Base-by-base conservation (phyloP, 1,284 basidiomycete genomes). In the Thelephora terrestris region DNA sequence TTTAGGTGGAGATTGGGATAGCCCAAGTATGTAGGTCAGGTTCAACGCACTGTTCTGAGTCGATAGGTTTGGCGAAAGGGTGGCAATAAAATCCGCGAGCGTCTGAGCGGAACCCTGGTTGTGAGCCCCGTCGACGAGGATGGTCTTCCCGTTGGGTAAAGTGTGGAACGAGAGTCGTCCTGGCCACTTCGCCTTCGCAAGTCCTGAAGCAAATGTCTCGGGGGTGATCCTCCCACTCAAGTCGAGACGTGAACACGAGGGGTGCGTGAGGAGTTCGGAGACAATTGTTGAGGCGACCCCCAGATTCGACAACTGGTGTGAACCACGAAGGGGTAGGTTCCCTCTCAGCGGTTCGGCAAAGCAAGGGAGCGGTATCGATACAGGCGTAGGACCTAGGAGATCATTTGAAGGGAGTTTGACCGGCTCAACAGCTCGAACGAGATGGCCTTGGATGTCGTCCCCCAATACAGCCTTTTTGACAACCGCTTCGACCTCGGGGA, bases 101-200 rank as follows among this genome's bases (percentile, higher is more conserved):
- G 79, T 79, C 17, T 63, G 55, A 0, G 91, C 77, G 0, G 92
- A 93, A 5, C 88, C 82, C n/a, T 81, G 70, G 60, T 99, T 99
- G 63, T 99, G 96, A 1, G 96, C 95, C 3, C 96, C 96, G 60
- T 99, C 96, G 2, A 86, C 83, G 6, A 99, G 73, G 5, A 93
- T 66, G 5, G 70, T 59, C 47, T 48, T 47, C 14, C 47, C 44
- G 34, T 32, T 20, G 4, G 57, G 49, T 7, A 60, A 40, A 9
- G 55, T 43, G 56, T 81, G 71, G 64, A 78, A 97, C 0, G 86
- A 86, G 16, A 97, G 76, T 47, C 95, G 72, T 1, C 95, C 95
- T 4, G 78, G 79, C 93, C 95, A 99, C 16, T 62, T 63, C 1
- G 80, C 76, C 3, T 58, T 52, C 24, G 65, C 64, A 43, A 95